phyloP scores from a whole-genome alignment of 371 early-diverging fungal species.

The Mortierella polycephala region DNA sequence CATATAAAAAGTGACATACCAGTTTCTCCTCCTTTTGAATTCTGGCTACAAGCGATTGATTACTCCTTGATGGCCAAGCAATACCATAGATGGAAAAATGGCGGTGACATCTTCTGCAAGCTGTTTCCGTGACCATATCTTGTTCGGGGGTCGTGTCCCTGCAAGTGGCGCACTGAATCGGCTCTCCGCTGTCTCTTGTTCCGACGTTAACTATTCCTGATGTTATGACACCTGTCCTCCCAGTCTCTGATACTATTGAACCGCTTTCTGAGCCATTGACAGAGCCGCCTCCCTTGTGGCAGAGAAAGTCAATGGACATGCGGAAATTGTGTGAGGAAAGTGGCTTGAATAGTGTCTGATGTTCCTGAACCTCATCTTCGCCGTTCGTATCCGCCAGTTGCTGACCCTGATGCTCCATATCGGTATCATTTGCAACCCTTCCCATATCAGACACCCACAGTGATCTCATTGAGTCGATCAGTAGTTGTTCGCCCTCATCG shows the following conservation, averaged over 20 bases:
- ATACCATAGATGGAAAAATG: conserved; percentile 29
- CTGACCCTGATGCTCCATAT: too few species aligned
- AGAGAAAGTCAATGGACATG: conserved; percentile 47
- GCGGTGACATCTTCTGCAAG: conserved; percentile 36
- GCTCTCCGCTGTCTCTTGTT: not conserved
- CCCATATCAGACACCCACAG: too few species aligned
- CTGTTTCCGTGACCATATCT: not conserved
- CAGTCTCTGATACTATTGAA: not conserved
- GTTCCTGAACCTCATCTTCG: too few species aligned
- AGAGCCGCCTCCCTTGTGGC: not conserved
- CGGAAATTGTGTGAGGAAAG: conserved; percentile 13
- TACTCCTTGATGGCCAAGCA: conserved; percentile 37
- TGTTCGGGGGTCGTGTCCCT: conserved; percentile 10
- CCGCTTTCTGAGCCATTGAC: not conserved
- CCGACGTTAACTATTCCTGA: not conserved
- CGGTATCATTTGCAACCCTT: too few species aligned
- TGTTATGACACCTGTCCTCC: not conserved
- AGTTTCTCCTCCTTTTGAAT: conserved; percentile 14
- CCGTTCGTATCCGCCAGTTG: too few species aligned
- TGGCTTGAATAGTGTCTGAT: too few species aligned
- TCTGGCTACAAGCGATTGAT: conserved; percentile 5
- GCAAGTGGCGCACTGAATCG: conserved; percentile 19
- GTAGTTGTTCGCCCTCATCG: too few species aligned
- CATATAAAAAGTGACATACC: conserved; percentile 8
- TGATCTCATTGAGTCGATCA: too few species aligned